Conservation (phyloP, 495 filamentous ascomycete species). For the Darksidea phi region DNA sequence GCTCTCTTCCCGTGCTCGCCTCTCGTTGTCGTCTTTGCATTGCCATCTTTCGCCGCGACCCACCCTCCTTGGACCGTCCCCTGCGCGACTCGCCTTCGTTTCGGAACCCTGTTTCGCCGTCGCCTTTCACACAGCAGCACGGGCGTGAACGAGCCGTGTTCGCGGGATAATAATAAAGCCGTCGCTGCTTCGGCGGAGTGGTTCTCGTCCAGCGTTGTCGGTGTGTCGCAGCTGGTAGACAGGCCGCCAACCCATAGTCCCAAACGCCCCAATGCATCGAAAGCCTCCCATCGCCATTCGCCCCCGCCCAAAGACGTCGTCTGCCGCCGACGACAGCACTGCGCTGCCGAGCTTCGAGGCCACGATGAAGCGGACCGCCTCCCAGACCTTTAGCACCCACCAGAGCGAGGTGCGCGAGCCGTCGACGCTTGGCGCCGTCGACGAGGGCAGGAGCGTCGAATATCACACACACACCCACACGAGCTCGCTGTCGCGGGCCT, state of each 20-base stretch:
- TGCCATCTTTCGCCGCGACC: not conserved
- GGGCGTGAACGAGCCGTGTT: not conserved
- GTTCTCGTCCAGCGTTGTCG: not conserved
- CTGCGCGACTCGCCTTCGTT: constrained; percentile 4
- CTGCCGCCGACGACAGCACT: constrained; percentile 24
- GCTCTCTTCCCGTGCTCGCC: too few relatives aligned
- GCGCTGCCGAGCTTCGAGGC: not conserved
- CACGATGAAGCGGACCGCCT: constrained; percentile 34
- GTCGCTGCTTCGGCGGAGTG: too few relatives aligned
- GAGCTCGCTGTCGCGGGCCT: constrained; percentile 28
- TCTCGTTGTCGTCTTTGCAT: not conserved
- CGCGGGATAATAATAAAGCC: not conserved
- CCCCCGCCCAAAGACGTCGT: constrained; percentile 32
- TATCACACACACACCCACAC: constrained; percentile 20
- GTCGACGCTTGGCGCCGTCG: constrained; percentile 7
- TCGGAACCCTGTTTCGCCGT: not conserved
- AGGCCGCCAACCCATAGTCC: not conserved
- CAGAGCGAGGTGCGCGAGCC: constrained; percentile 15
- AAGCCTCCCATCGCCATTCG: constrained; percentile 23
- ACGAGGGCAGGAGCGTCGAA: constrained; percentile 11
- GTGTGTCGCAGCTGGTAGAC: not conserved
- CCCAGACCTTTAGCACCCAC: constrained; percentile 28
- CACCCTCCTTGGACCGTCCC: not conserved
- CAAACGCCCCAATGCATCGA: constrained; percentile 25
- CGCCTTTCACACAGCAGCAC: not conserved